Conservation (phyloP, 2,329 filamentous ascomycete genomes). For the Dactylonectria estremocensis region DNA sequence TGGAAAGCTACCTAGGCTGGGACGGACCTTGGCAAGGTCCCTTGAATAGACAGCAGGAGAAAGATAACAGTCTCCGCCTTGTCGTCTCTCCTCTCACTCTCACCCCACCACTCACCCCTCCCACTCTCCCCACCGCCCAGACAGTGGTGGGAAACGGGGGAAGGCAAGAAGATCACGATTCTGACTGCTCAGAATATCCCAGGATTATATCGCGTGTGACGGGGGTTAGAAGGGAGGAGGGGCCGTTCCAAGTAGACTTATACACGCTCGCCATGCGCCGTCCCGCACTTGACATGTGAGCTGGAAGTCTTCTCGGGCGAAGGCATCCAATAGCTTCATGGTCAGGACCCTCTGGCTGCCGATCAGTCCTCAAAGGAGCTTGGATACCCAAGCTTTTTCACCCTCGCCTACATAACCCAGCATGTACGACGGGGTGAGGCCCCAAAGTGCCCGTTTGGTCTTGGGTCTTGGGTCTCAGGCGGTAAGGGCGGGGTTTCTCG, state of each 20-base stretch:
- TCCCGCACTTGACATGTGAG: conserved; percentile 49
- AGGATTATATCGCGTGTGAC: conserved; percentile 42
- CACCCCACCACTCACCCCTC: not conserved
- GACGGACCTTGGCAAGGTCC: conserved; percentile 34
- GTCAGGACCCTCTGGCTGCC: conserved; percentile 40
- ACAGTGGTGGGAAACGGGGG: conserved; percentile 4
- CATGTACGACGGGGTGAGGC: conserved; percentile 28
- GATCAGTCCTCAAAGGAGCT: conserved; percentile 44
- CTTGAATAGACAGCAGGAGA: conserved; percentile 11
- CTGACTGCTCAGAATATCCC: conserved; percentile 33
- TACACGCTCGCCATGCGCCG: conserved; percentile 38
- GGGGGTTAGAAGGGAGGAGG: conserved; percentile 27
- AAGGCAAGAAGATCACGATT: conserved; percentile 32
- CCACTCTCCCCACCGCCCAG: conserved; percentile 9
- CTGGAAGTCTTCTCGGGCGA: conserved; percentile 43
- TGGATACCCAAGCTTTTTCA: conserved; percentile 37
- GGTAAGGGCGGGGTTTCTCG: conserved; percentile 48
- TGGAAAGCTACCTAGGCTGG: conserved; percentile 21
- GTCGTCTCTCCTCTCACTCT: conserved; percentile 20
- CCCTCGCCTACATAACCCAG: conserved; percentile 32
- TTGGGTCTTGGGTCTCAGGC: conserved; percentile 27
- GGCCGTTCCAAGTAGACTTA: conserved; percentile 34
- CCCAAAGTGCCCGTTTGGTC: conserved; percentile 38
- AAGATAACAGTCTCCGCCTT: conserved; percentile 34
- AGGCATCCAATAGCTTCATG: conserved; percentile 42